Evolutionary conservation across 495 filamentous ascomycete genomes (phyloP).

Genomic region (Tricharina praecox): DNA sequence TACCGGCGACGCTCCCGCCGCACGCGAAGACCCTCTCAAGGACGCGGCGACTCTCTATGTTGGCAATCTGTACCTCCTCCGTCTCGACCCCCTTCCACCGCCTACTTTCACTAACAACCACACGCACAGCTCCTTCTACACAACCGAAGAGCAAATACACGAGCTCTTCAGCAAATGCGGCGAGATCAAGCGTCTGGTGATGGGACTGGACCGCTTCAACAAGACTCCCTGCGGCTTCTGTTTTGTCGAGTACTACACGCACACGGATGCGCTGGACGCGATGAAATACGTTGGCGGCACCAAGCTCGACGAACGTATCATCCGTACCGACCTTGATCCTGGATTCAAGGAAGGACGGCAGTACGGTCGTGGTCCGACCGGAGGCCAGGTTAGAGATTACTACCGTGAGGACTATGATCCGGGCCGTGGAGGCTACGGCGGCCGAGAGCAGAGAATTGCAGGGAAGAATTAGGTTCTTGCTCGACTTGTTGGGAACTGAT

Average conservation of each 20-base stretch:
- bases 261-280: conserved; percentile 88
- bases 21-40: conserved; percentile 50
- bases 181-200: conserved; percentile 94
- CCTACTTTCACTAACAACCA: neutral
- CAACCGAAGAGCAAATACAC: conserved; percentile 96
- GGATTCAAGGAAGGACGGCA: conserved; percentile 92
- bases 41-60: conserved; percentile 93
- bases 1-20: conserved; percentile 7
- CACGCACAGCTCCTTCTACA: conserved; percentile 82
- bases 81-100: neutral
- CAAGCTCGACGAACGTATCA: conserved; percentile 94
- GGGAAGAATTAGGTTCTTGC: conserved; percentile 5
- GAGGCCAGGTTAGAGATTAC: conserved; percentile 92
- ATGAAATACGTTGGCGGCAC: conserved; percentile 98
- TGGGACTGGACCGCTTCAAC: conserved; percentile 90
- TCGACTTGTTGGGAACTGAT: no score
- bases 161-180: conserved; percentile 95
- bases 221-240: conserved; percentile 99
- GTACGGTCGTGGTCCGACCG: conserved; percentile 78
- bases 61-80: conserved; percentile 64
- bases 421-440: conserved; percentile 68
- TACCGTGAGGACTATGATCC: conserved; percentile 94
- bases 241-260: conserved; percentile 97
- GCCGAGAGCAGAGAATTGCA: conserved; percentile 22
- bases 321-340: conserved; percentile 89